Conservation (phyloP, 2,329 filamentous ascomycete genomes). For the Albophoma yamanashiensis region DNA sequence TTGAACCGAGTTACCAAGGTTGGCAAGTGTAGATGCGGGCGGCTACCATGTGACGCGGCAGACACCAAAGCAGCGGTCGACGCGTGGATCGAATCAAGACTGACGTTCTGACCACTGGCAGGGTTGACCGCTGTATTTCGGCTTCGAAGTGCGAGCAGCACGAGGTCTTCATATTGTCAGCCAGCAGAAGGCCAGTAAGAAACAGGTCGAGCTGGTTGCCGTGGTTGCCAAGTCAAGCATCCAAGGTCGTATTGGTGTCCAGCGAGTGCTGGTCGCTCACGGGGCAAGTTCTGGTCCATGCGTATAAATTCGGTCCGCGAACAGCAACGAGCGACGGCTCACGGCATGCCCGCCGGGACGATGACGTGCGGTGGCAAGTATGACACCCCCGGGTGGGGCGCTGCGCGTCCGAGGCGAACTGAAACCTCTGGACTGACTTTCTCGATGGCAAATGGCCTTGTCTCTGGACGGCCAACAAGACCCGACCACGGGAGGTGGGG, state of each 20-base stretch:
- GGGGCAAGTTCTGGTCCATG: background rate
- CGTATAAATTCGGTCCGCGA: background rate
- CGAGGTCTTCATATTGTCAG: background rate
- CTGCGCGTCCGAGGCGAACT: background rate
- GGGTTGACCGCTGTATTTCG: background rate
- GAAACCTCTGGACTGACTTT: background rate
- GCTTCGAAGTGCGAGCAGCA: background rate
- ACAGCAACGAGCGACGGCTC: background rate
- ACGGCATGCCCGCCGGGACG: background rate
- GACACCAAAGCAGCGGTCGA: background rate
- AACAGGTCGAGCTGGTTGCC: too few species aligned
- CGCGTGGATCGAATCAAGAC: background rate
- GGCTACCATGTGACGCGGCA: background rate
- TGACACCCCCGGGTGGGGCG: background rate
- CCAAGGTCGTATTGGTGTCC: background rate
- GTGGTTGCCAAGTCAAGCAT: too few species aligned
- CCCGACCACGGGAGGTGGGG: background rate
- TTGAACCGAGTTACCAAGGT: background rate
- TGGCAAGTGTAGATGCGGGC: background rate
- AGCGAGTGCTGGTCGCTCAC: background rate
- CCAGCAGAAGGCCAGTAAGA: background rate
- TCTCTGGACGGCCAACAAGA: slow-evolving; percentile 1
- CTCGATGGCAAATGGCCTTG: background rate
- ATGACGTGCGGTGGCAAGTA: background rate
- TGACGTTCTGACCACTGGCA: background rate